Evolutionary conservation across 306 rosid species (phyloP), one percentile per base, ranked within the genome.

Genomic region (Gillenia trifoliata): DNA sequence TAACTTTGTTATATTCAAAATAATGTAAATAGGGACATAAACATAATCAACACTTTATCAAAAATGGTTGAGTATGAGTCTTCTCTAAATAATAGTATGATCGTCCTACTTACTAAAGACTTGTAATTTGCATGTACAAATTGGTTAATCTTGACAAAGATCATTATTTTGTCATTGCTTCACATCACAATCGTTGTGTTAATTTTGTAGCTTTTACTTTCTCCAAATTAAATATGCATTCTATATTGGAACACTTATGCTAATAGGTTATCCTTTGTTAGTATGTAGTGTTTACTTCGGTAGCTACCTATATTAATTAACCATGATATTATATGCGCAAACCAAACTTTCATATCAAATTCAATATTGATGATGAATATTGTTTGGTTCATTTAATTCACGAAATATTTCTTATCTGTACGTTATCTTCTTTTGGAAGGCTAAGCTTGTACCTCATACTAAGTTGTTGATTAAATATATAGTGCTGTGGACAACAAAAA

Each of bases 351-450:
- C 62, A 81, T 79, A 82, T 43, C 79, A 49, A 82, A 81, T 74
- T 76, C 85, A 66, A 83, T 79, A 86, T 68, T 78, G 66, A 79
- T 75, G 69, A 82, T 73, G 72, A 67, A 70, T 72, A 41, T 78
- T 70, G 77, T 38, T 78, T 77, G 72, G 65, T 66, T 87, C 91
- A 85, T 90, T 90, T 73, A 90, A 79, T 85, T 83, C 84, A 60
- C 76, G 72, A 83, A 85, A 86, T 76, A 66, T 29, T 80, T 70
- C 75, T 79, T 75, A 49, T 66, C 54, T 64, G 56, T 33, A 60
- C 36, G 57, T 75, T 66, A 50, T 60, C 50, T 61, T 76, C 34
- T 38, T 67, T 69, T 50, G 40, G 50, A 68, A 47, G 59, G 50
- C 67, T 64, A 25, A 52, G 71, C 59, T 67, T 70, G 34, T 22